Evolutionary conservation across 495 filamentous ascomycete species (phyloP), one percentile per base, ranked within the genome.

Genomic region (Trichoderma virens): DNA sequence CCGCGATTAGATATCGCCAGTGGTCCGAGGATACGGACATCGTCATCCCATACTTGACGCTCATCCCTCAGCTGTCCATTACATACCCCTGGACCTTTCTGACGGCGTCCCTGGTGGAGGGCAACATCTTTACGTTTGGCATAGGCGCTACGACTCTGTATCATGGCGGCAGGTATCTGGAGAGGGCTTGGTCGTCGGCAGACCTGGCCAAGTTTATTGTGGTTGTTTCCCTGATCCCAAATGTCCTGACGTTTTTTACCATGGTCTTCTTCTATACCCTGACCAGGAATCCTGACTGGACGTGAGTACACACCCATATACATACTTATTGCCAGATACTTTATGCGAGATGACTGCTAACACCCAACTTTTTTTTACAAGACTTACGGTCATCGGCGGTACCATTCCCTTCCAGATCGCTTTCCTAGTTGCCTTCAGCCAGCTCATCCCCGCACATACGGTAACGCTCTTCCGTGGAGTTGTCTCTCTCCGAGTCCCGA

Each of bases 371-470:
- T 23, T 68, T 66, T 54, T 60, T n/a, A n/a, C 56, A 75, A 94
- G 89, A 35, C 77, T 88, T 47, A 88, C 85, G 41, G 86, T 90
- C 64, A 90, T 97, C 69, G 90, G 88, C 70, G 95, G 95, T 66
- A 92, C 90, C 51, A 86, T 96, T 66, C 86, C 92, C 16, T 82
- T 97, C 61, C 93, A 97, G 75, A 91, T 90, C 35, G 92, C 90
- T 65, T 98, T 97, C 79, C 88, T 98, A 65, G 92, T 98, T 70
- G 91, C 94, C 63, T 97, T 98, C 78, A 97, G 96, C 76, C 95
- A 98, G 74, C 90, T 98, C 38, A 91, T 98, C 25, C 94, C 94
- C 31, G 92, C 96, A 71, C 94, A 98, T 76, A 98, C 94, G n/a
- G 93, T 98, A 43, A 90, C 92, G 0, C 83, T 98, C 66, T 90